Percentiles rank a stretch among this genome's conserved stretches.
These are phyloP conservation scores for Geopyxis carbonaria DNA, from an alignment of 495 filamentous ascomycete genomes.

Conservation along the genomic window DNA sequence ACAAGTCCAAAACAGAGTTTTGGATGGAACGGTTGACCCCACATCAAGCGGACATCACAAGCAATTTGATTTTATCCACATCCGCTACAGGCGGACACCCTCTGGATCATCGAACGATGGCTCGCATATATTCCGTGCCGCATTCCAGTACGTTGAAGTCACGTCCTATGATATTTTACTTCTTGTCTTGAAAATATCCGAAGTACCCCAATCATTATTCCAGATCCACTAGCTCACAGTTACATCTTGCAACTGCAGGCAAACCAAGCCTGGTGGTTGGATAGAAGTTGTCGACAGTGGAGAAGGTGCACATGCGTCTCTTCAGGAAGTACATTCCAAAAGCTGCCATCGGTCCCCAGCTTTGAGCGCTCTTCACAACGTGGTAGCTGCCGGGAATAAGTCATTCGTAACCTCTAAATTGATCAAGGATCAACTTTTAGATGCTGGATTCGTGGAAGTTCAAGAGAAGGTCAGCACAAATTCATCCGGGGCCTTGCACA, in stretches of 20 bases:
- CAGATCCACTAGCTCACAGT: neutral
- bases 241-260: slow-evolving; percentile 10
- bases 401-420: slow-evolving; percentile 19
- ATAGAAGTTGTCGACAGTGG: slow-evolving; percentile 23
- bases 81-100: slow-evolving; percentile 23
- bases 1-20: no score
- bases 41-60: no score
- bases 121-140: no score
- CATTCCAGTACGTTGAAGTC: slow-evolving; percentile 19
- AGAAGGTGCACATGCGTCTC: slow-evolving; percentile 10
- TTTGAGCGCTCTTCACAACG: no score
- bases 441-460: slow-evolving; percentile 24
- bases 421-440: slow-evolving; percentile 22
- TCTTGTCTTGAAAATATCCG: no score
- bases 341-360: no score
- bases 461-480: slow-evolving; percentile 21
- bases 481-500: slow-evolving; percentile 19
- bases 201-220: neutral
- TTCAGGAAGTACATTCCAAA: slow-evolving; percentile 7
- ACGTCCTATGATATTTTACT: neutral
- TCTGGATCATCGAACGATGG: no score
- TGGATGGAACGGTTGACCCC: no score
- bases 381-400: no score
- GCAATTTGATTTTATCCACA: slow-evolving; percentile 25
- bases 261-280: slow-evolving; percentile 24